These are phyloP conservation scores for Naganishia vishniacii DNA, from an alignment of 768 basidiomycete species.

Conservation along the genomic window DNA sequence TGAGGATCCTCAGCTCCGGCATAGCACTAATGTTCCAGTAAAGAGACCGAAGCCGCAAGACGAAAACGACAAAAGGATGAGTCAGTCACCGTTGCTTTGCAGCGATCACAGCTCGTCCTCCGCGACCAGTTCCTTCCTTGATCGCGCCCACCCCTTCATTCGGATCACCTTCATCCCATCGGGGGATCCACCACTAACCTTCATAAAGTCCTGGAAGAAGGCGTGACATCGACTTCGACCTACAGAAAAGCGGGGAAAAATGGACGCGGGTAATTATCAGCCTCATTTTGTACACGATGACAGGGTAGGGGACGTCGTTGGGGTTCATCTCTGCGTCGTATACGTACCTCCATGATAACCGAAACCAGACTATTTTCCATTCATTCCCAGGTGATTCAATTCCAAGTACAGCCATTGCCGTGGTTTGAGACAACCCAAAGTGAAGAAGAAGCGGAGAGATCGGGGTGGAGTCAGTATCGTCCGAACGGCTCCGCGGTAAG, in stretches of 20 bases:
- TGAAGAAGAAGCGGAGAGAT: background rate
- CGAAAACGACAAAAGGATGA: too few relatives aligned
- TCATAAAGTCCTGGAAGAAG: slow-evolving; percentile 72
- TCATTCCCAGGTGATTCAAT: too few relatives aligned
- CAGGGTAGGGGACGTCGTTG: too few relatives aligned
- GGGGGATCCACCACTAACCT: slow-evolving; percentile 30
- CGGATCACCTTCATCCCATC: background rate
- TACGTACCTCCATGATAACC: slow-evolving; percentile 60
- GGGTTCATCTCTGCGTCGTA: background rate
- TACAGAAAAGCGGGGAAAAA: background rate
- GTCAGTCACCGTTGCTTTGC: background rate
- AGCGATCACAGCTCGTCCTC: background rate
- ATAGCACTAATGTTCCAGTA: slow-evolving; percentile 66
- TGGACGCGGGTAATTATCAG: too few relatives aligned
- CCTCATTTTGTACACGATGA: too few relatives aligned
- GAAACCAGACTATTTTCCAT: slow-evolving; percentile 60
- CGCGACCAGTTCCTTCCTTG: background rate
- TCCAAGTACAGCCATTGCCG: background rate
- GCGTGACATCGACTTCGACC: slow-evolving; percentile 61
- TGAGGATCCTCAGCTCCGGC: slow-evolving; percentile 67
- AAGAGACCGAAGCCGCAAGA: background rate
- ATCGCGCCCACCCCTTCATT: too few relatives aligned
- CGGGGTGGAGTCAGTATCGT: background rate
- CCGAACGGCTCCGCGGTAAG: background rate
- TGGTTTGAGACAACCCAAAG: too few relatives aligned